Evolutionary conservation across 805 yeast species (phyloP).

Genomic region (Tetrapisispora fleetii): DNA sequence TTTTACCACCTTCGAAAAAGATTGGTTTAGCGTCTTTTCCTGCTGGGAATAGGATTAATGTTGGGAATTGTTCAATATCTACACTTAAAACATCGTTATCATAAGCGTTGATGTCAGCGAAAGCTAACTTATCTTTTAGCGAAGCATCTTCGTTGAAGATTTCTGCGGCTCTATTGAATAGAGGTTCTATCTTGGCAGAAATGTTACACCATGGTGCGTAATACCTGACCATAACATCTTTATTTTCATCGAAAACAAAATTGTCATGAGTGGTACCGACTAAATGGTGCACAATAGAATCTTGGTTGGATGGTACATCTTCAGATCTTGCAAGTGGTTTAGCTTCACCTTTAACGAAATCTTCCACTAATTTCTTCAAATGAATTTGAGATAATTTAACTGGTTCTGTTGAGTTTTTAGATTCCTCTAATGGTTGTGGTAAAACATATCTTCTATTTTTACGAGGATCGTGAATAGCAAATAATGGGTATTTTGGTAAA

Average conservation of each 20-base stretch:
- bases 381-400: constrained; percentile 40
- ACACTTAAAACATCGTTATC: constrained; percentile 71
- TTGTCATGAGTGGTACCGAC: constrained; percentile 80
- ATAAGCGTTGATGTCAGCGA: constrained; percentile 88
- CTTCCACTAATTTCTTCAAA: constrained; percentile 51
- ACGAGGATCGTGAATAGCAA: constrained; percentile 70
- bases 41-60: constrained; percentile 85
- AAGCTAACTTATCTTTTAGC: constrained; percentile 44
- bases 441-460: constrained; percentile 70
- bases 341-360: constrained; percentile 53
- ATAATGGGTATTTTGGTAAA: constrained; percentile 79
- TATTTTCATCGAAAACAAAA: constrained; percentile 44
- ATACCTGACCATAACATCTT: constrained; percentile 78
- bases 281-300: constrained; percentile 59
- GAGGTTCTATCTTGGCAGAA: constrained; percentile 87
- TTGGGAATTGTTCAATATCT: constrained; percentile 84
- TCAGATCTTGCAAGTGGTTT: constrained; percentile 75
- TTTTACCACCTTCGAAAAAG: constrained; percentile 59
- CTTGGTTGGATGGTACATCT: constrained; percentile 75
- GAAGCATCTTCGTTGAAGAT: constrained; percentile 44
- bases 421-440: constrained; percentile 40
- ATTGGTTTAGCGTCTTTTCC: constrained; percentile 60
- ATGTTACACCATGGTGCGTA: constrained; percentile 99
- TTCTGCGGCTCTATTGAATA: constrained; percentile 77
- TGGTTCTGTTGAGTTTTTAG: constrained; percentile 15